Base-by-base conservation (phyloP, 1,139 yeast species). In the Geotrichum phurueaensis region DNA sequence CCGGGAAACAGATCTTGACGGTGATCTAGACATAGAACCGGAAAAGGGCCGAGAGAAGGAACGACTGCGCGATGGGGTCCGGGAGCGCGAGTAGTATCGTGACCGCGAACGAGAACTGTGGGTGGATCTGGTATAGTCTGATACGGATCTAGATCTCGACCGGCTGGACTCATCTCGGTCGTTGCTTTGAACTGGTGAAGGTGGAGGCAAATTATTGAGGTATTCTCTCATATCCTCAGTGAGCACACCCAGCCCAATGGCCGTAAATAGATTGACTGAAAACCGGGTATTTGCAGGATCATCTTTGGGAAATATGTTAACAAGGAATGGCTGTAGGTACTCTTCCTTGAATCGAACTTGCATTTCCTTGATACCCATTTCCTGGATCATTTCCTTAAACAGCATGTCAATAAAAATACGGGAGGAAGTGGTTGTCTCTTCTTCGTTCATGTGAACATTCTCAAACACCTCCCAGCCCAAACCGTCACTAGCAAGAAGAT, bases 181-280 rank as follows among this genome's bases (percentile, higher is more conserved):
- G 9, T 39, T 22, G 4, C 45, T 54, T n/a, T 53, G 72, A 6
- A 64, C 63, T 18, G 58, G 60, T 15, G 59, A 54, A n/a, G 59
- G 58, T 18, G 61, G 60, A 15, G 82, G 80, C 47, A 79, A 65
- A 33, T 69, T 68, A 59, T 72, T 68, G 63, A 89, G 75, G 15
- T 77, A 79, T 12, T 77, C 79, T 73, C 99, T 81, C 96, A 91
- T 87, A 12, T 77, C 81, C 56, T 90, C 96, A 0, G 98, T 92
- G 62, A 94, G 71, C 1, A 81, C 80, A 56, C 98, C 98, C 59
- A 92, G 73, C 0, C 96, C 96, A 66, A 94, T 90, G 1, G 97
- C 97, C 0, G 98, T 92, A 74, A 92, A 94, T 71, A 81, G 94
- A 70, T 94, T 94, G 70, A 92, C 90, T 1, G 96, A 82, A 71